Evolutionary conservation across 2,329 filamentous ascomycete genomes (phyloP).

Genomic region (Sclerotinia glacialis): DNA sequence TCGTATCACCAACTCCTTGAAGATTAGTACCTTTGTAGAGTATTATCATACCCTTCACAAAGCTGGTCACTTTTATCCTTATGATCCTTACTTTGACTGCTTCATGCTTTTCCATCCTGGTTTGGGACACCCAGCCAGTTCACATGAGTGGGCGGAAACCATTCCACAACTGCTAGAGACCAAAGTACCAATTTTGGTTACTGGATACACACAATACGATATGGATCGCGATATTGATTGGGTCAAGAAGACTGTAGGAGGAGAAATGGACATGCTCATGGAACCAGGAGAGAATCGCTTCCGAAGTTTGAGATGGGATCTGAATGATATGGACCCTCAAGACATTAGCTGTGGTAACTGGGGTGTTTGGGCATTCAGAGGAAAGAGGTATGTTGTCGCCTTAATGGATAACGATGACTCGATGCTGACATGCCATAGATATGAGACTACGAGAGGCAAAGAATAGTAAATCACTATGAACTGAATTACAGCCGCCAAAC

Average conservation of each 20-base stretch:
- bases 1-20: conserved; percentile 81
- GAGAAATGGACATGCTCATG: conserved; percentile 89
- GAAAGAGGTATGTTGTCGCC: conserved; percentile 71
- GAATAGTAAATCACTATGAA: conserved; percentile 20
- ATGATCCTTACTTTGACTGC: conserved; percentile 97
- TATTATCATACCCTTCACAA: conserved; percentile 97
- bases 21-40: conserved; percentile 96
- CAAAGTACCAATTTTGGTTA: conserved; percentile 90
- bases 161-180: conserved; percentile 88
- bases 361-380: conserved; percentile 95
- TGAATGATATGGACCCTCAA: conserved; percentile 92
- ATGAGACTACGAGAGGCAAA: conserved; percentile 38
- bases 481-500: not conserved
- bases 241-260: conserved; percentile 79
- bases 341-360: conserved; percentile 95
- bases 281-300: conserved; percentile 93
- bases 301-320: conserved; percentile 90
- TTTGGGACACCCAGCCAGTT: conserved; percentile 87
- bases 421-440: conserved; percentile 32
- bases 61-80: conserved; percentile 85
- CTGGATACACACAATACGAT: conserved; percentile 93
- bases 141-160: conserved; percentile 91
- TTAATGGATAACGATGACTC: not conserved
- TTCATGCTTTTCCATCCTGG: conserved; percentile 97
- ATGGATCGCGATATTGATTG: conserved; percentile 91